phyloP scores from a whole-genome alignment of 2,329 filamentous ascomycete species.

The Aspergillus carbonarius region DNA sequence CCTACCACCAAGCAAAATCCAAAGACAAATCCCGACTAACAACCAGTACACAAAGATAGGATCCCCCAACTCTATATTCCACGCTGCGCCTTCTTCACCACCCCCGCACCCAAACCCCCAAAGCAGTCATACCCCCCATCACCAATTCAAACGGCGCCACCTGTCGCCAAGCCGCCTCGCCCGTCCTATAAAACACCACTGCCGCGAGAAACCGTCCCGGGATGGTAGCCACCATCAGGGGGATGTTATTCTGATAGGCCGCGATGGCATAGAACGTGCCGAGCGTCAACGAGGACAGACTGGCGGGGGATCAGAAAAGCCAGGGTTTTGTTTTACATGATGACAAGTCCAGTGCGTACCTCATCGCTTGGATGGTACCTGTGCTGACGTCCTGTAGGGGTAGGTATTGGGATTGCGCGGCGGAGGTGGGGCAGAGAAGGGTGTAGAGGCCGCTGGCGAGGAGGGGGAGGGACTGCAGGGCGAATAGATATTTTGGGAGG shows the following conservation, averaged over 20 bases:
- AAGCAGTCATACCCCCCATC: background rate
- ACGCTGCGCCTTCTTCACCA: background rate
- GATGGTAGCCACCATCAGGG: background rate
- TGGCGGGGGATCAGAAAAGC: background rate
- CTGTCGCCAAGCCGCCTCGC: background rate
- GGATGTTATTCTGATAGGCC: constrained; percentile 3
- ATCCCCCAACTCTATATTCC: too few species aligned
- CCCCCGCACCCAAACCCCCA: background rate
- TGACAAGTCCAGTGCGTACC: background rate
- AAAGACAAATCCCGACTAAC: too few species aligned
- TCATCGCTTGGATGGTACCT: background rate
- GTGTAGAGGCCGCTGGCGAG: background rate
- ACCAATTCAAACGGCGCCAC: background rate
- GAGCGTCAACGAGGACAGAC: background rate
- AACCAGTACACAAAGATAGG: too few species aligned
- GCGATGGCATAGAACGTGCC: background rate
- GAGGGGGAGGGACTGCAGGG: background rate
- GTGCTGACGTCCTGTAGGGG: background rate
- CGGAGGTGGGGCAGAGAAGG: background rate
- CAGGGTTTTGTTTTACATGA: too few species aligned
- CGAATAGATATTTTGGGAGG: background rate
- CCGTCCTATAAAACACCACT: background rate
- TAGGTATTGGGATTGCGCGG: background rate
- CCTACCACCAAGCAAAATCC: too few species aligned
- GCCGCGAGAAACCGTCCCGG: background rate